Percentiles rank a stretch among this genome's conserved stretches.
Evolutionary conservation across 352 stramenopile species (phyloP).

Genomic region (Pythium inflatum): DNA sequence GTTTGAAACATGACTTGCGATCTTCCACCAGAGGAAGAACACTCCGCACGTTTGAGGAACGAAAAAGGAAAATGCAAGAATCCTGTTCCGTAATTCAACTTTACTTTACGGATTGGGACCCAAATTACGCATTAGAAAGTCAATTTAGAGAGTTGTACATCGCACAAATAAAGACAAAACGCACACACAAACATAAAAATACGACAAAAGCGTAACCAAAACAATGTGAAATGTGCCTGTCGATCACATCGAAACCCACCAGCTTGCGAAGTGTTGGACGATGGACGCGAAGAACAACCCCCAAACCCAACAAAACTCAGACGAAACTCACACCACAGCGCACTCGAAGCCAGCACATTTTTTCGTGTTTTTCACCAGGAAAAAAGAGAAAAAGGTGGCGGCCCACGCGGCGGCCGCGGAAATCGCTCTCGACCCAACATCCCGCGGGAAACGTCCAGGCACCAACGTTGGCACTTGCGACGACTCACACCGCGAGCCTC

Average conservation of each 20-base stretch:
- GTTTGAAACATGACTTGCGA: slow-evolving; percentile 5
- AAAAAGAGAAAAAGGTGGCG: background rate
- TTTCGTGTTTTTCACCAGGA: background rate
- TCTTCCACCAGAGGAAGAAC: slow-evolving; percentile 1
- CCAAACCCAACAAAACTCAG: slow-evolving; percentile 2
- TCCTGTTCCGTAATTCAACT: no score
- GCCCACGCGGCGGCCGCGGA: background rate
- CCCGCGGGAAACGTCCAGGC: no score
- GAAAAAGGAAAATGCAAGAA: background rate
- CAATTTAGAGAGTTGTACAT: no score
- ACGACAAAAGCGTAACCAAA: background rate
- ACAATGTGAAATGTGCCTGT: no score
- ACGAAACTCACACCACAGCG: background rate
- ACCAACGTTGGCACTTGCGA: background rate
- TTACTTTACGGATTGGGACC: no score
- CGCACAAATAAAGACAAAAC: no score
- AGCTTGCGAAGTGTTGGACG: background rate
- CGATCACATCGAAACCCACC: no score
- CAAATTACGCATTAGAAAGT: no score
- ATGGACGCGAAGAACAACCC: background rate
- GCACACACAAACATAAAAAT: no score
- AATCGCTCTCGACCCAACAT: background rate
- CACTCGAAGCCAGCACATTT: background rate
- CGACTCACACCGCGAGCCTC: background rate
- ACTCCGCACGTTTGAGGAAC: background rate